Percentiles rank a stretch among this genome's conserved stretches.
phyloP scores from a whole-genome alignment of 2,329 filamentous ascomycete species.

The Canariomyces notabilis region DNA sequence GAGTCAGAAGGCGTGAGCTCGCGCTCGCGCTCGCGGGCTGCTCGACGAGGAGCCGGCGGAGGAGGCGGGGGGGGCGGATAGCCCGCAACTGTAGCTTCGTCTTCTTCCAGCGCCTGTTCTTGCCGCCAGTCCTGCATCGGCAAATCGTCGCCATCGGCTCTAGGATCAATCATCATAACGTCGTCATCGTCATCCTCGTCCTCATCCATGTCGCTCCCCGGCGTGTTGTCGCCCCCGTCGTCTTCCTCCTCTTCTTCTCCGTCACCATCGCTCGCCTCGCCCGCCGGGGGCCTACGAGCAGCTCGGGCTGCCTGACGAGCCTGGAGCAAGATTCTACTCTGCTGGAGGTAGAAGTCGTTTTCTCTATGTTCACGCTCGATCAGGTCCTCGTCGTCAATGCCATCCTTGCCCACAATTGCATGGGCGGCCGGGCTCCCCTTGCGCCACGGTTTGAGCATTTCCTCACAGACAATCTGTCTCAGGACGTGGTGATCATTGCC shows the following conservation, averaged over 20 bases:
- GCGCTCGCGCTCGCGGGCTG: conserved; percentile 52
- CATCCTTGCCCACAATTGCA: conserved; percentile 68
- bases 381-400: conserved; percentile 74
- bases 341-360: conserved; percentile 34
- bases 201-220: conserved; percentile 29
- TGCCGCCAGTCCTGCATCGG: conserved; percentile 45
- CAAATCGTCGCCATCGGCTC: conserved; percentile 40
- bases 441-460: conserved; percentile 82
- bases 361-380: conserved; percentile 44
- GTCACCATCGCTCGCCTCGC: conserved; percentile 59
- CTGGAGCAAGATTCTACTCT: conserved; percentile 27
- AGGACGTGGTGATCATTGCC: conserved; percentile 75
- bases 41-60: conserved; percentile 32
- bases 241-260: conserved; percentile 42
- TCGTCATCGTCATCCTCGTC: conserved; percentile 47
- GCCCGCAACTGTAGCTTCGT: conserved; percentile 72
- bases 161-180: conserved; percentile 53
- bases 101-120: conserved; percentile 66
- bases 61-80: conserved; percentile 62
- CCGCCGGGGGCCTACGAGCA: conserved; percentile 49
- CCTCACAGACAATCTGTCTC: conserved; percentile 79
- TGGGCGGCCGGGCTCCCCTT: conserved; percentile 80
- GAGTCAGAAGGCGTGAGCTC: conserved; percentile 68
- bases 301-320: conserved; percentile 32
- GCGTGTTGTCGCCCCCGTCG: conserved; percentile 39